Percentiles rank a stretch among this genome's conserved stretches.
Conservation (phyloP, 2,329 filamentous ascomycete genomes). For the Fusarium albosuccineum region DNA sequence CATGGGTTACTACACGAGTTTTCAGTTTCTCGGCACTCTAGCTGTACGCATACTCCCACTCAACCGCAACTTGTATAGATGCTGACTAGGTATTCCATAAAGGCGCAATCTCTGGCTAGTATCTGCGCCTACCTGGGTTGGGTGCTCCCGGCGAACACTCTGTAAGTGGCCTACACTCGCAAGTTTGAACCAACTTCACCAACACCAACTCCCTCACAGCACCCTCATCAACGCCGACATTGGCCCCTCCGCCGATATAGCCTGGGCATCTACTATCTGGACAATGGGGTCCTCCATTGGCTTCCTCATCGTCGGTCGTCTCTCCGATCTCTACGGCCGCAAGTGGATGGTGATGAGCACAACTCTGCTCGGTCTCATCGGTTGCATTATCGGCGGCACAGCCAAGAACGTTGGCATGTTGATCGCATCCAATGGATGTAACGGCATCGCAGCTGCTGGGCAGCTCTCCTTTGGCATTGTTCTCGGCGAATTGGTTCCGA, state of each 20-base stretch:
- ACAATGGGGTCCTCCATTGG: constrained; percentile 55
- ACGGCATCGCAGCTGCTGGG: constrained; percentile 55
- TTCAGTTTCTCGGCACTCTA: constrained; percentile 57
- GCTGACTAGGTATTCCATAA: background rate
- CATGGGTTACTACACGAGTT: constrained; percentile 55
- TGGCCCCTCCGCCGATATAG: constrained; percentile 49
- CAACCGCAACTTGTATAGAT: background rate
- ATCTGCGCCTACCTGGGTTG: constrained; percentile 53
- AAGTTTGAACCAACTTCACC: background rate
- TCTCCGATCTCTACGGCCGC: constrained; percentile 59
- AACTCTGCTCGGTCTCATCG: constrained; percentile 52
- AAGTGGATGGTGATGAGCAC: constrained; percentile 56
- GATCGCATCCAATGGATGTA: constrained; percentile 54
- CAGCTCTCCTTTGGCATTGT: constrained; percentile 58
- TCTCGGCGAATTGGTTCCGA: constrained; percentile 59
- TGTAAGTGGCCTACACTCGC: constrained; percentile 36
- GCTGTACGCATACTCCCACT: constrained; percentile 38
- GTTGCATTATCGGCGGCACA: constrained; percentile 53
- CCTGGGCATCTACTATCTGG: constrained; percentile 53
- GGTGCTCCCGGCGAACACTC: constrained; percentile 53
- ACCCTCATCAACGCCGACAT: constrained; percentile 51
- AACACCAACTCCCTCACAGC: constrained; percentile 15
- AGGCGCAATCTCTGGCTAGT: constrained; percentile 52
- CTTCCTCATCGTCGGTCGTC: constrained; percentile 57
- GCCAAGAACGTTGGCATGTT: constrained; percentile 52